phyloP scores from a whole-genome alignment of 176 grass and related monocot genomes.

The Musa acuminata region DNA sequence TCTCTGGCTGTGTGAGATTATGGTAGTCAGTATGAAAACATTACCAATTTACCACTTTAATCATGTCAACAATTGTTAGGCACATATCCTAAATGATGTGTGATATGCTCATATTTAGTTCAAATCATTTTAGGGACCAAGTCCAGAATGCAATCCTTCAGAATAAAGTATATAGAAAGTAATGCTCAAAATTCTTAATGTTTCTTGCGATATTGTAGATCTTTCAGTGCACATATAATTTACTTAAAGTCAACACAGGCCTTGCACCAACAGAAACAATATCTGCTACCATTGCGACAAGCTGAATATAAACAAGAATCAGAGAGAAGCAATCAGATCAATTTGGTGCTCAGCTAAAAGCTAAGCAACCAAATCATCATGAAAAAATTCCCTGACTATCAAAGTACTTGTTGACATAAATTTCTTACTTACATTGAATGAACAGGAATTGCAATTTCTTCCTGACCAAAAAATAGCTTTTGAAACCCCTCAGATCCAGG shows the following conservation, averaged over 20 bases:
- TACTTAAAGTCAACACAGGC: not conserved
- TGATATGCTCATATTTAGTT: not conserved
- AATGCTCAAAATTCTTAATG: not conserved
- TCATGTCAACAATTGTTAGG: not conserved
- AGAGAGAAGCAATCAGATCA: not conserved
- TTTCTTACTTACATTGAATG: slow-evolving; percentile 49
- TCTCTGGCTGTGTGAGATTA: no score
- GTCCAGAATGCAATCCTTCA: no score
- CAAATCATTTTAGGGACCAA: not conserved
- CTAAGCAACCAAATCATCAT: not conserved
- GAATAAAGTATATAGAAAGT: no score
- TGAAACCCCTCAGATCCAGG: slow-evolving; percentile 98
- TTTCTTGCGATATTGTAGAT: not conserved
- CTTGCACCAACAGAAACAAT: not conserved
- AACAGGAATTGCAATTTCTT: slow-evolving; percentile 99
- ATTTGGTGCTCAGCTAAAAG: not conserved
- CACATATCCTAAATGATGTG: not conserved
- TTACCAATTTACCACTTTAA: no score
- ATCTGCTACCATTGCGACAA: not conserved
- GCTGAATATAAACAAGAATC: not conserved
- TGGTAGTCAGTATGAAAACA: no score
- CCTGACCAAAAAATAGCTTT: slow-evolving; percentile 97
- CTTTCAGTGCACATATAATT: not conserved
- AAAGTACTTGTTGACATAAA: not conserved
- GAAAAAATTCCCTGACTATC: not conserved